Percentiles rank a stretch among this genome's conserved stretches.
Conservation (phyloP, 2,329 filamentous ascomycete species). For the Escovopsis sp. region DNA sequence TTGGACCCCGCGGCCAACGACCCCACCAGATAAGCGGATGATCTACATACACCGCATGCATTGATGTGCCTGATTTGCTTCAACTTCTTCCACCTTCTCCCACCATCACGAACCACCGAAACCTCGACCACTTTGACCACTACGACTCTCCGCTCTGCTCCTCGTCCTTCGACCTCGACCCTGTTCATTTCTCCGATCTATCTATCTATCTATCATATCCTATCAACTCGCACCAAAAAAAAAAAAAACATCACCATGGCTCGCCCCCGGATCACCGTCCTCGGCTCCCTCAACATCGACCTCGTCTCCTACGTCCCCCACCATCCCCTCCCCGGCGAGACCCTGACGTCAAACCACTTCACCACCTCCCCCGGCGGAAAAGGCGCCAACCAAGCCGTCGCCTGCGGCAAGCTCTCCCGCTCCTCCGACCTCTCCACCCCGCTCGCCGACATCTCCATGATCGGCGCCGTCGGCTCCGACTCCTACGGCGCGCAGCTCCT, state of each 20-base stretch:
- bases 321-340: slow-evolving; percentile 74
- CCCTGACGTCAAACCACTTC: slow-evolving; percentile 66
- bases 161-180: background rate
- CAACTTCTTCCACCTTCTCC: too few relatives aligned
- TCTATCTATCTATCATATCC: background rate
- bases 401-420: slow-evolving; percentile 68
- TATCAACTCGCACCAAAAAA: background rate
- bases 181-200: background rate
- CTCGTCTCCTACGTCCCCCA: slow-evolving; percentile 78
- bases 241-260: slow-evolving; percentile 11
- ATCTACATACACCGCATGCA: background rate
- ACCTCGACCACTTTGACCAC: too few relatives aligned
- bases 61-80: too few relatives aligned
- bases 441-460: slow-evolving; percentile 44
- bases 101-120: background rate
- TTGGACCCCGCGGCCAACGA: background rate
- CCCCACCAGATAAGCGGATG: background rate
- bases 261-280: slow-evolving; percentile 52
- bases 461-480: slow-evolving; percentile 59
- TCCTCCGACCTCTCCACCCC: slow-evolving; percentile 22
- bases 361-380: slow-evolving; percentile 78
- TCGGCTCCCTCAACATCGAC: slow-evolving; percentile 91
- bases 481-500: slow-evolving; percentile 48
- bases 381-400: slow-evolving; percentile 89
- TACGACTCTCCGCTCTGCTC: too few relatives aligned